phyloP scores from a whole-genome alignment of 78 protist species.

The Creolimax fragrantissima region DNA sequence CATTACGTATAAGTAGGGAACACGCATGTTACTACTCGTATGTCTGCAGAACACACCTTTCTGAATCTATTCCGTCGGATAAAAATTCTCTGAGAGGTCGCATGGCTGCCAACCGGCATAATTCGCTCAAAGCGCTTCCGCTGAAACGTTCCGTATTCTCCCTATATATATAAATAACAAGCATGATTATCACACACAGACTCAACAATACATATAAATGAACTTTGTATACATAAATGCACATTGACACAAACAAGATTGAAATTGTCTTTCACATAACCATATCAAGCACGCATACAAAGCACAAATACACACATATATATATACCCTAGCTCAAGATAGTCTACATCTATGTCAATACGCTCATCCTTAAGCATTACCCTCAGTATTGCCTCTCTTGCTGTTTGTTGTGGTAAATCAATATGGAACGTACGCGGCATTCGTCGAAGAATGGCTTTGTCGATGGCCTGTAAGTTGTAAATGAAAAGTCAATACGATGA shows the following conservation, averaged over 20 bases:
- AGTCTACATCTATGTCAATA: neutral
- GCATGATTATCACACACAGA: too few relatives aligned
- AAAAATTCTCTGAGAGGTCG: neutral
- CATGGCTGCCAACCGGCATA: conserved; percentile 30
- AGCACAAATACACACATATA: neutral
- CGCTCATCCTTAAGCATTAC: conserved; percentile 22
- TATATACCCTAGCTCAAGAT: neutral
- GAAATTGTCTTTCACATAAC: too few relatives aligned
- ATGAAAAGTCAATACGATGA: too few relatives aligned
- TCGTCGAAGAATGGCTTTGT: conserved; percentile 46
- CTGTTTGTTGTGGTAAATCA: conserved; percentile 5
- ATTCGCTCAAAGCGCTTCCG: conserved; percentile 42
- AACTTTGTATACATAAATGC: too few relatives aligned
- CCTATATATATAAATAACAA: neutral
- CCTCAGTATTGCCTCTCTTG: conserved; percentile 17
- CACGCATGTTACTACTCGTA: too few relatives aligned
- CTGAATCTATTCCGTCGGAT: neutral
- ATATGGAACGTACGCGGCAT: conserved; percentile 30
- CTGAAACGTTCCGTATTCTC: conserved; percentile 35
- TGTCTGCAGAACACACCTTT: neutral
- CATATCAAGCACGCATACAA: neutral
- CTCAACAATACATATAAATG: too few relatives aligned
- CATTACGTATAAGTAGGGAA: too few relatives aligned
- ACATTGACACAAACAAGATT: too few relatives aligned
- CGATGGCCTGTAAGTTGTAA: conserved; percentile 17